Evolutionary conservation across 495 filamentous ascomycete species (phyloP).

Genomic region (Pyrenula massariospora): DNA sequence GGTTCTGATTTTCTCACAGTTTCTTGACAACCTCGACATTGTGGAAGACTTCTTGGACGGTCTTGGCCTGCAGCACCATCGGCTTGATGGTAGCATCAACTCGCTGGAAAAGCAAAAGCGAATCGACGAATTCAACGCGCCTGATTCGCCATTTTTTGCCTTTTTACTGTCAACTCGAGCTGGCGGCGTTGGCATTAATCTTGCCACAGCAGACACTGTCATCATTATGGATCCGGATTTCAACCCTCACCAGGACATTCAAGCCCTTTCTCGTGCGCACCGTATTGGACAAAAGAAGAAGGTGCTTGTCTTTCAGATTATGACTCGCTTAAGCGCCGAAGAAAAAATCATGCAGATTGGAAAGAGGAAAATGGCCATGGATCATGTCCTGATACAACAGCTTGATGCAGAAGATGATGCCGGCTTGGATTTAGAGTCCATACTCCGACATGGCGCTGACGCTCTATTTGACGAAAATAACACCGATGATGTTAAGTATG

Average conservation of each 20-base stretch:
- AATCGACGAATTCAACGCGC: conserved; percentile 88
- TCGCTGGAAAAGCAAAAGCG: conserved; percentile 81
- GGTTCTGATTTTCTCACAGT: conserved; percentile 93
- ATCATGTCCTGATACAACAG: conserved; percentile 84
- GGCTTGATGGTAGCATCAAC: conserved; percentile 74
- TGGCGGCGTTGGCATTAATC: conserved; percentile 93
- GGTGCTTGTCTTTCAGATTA: conserved; percentile 87
- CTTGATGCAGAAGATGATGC: conserved; percentile 71
- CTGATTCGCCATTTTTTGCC: conserved; percentile 68
- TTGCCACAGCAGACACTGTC: conserved; percentile 94
- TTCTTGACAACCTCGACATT: conserved; percentile 76
- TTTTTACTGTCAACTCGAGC: conserved; percentile 90
- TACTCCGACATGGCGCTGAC: conserved; percentile 77
- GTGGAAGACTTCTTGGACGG: conserved; percentile 81
- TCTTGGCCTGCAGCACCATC: conserved; percentile 56
- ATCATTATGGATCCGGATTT: conserved; percentile 98
- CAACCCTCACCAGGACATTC: conserved; percentile 96
- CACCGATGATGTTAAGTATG: conserved; percentile 60
- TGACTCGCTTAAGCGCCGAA: conserved; percentile 78
- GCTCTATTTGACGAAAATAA: conserved; percentile 71
- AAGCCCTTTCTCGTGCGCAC: conserved; percentile 87
- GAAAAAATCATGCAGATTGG: conserved; percentile 96
- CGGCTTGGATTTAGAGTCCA: conserved; percentile 69
- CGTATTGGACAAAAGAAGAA: conserved; percentile 93
- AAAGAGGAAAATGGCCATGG: conserved; percentile 86